phyloP scores from a whole-genome alignment of 306 rosid genomes.

The Phaseolus lunatus region DNA sequence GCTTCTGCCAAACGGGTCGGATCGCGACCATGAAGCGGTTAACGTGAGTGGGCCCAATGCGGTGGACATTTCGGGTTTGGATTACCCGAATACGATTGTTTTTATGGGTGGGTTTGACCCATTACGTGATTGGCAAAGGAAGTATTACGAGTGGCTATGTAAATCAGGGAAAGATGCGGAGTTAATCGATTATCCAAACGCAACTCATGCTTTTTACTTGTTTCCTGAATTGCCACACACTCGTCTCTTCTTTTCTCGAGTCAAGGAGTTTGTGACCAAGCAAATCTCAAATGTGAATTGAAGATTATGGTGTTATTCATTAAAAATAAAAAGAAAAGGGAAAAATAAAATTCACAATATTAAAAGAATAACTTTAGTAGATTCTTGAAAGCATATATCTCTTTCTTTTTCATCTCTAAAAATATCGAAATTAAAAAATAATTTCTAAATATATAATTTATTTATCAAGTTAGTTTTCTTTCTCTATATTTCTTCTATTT shows the following conservation, averaged over 20 bases:
- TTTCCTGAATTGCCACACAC: conserved; percentile 58
- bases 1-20: conserved; percentile 52
- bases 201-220: conserved; percentile 60
- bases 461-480: no score
- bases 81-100: conserved; percentile 64
- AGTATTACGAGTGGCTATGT: not conserved
- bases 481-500: no score
- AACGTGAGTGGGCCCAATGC: conserved; percentile 67
- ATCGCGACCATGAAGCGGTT: conserved; percentile 52
- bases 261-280: conserved; percentile 52
- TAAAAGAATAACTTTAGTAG: no score
- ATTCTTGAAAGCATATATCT: no score
- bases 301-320: not conserved
- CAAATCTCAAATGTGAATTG: not conserved
- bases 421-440: no score
- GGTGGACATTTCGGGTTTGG: conserved; percentile 48
- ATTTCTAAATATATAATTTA: no score
- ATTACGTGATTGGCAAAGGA: conserved; percentile 7
- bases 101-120: conserved; percentile 50
- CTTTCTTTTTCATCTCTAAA: no score
- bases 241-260: conserved; percentile 32
- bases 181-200: conserved; percentile 45
- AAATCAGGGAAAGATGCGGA: not conserved
- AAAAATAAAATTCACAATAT: no score
- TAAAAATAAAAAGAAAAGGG: no score